Conservation (phyloP, 768 basidiomycete species). For the Termitomyces heimii region DNA sequence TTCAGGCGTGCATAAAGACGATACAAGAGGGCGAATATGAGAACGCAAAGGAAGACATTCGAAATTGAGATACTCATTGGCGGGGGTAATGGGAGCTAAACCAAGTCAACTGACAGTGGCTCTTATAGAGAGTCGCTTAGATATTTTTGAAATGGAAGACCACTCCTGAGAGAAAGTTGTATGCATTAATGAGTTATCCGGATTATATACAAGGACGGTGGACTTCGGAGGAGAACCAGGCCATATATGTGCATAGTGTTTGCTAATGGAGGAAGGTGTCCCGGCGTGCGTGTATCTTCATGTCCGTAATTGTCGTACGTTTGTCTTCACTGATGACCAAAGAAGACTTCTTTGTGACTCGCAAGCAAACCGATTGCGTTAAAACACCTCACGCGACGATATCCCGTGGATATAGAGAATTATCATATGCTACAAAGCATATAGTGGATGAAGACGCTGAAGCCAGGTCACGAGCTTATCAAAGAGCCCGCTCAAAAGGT, state of each 20-base stretch:
- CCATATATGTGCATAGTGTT: neutral
- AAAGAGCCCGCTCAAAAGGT: neutral
- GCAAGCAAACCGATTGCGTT: neutral
- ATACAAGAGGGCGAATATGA: conserved; percentile 14
- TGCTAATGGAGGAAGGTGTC: neutral
- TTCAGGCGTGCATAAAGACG: conserved; percentile 23
- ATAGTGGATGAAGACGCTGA: neutral
- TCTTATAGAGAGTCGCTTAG: neutral
- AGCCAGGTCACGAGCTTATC: neutral
- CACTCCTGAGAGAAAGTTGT: neutral
- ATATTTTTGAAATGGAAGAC: neutral
- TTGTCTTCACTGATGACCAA: conserved; percentile 10
- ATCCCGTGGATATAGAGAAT: neutral
- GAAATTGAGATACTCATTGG: conserved; percentile 8
- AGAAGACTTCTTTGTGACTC: conserved; percentile 1
- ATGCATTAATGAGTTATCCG: neutral
- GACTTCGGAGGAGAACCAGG: neutral
- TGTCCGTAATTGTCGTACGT: neutral
- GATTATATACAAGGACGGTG: neutral
- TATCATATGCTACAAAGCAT: neutral
- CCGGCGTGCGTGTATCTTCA: neutral
- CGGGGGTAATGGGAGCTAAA: neutral
- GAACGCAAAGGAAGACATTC: conserved; percentile 1
- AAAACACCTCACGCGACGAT: neutral
- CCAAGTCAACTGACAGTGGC: neutral